phyloP scores from a whole-genome alignment of 2,329 filamentous ascomycete genomes.

The Juglanconis juglandina region DNA sequence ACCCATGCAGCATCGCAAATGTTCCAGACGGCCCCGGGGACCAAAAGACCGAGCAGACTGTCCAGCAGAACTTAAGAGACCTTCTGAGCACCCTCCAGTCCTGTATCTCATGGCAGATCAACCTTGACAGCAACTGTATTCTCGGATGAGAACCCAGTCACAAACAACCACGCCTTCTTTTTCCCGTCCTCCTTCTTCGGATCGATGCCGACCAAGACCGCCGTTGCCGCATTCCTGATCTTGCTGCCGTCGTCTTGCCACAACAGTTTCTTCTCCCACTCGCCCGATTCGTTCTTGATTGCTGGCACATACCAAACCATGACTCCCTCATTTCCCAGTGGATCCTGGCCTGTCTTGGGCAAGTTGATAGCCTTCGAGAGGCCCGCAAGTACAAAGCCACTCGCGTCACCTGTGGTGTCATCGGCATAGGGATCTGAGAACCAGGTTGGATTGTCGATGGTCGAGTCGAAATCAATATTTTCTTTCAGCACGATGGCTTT shows the following conservation, averaged over 20 bases:
- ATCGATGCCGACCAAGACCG: slow-evolving; percentile 51
- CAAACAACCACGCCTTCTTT: slow-evolving; percentile 54
- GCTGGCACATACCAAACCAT: slow-evolving; percentile 42
- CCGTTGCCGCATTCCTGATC: slow-evolving; percentile 47
- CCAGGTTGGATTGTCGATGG: slow-evolving; percentile 57
- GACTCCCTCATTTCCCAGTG: slow-evolving; percentile 36
- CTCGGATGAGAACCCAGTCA: slow-evolving; percentile 51
- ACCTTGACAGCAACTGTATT: slow-evolving; percentile 50
- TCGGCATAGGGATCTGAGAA: slow-evolving; percentile 51
- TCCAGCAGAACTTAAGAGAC: too few relatives aligned
- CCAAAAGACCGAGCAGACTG: too few relatives aligned
- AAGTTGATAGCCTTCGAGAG: slow-evolving; percentile 40
- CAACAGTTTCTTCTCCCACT: slow-evolving; percentile 45
- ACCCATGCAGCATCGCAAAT: too few relatives aligned
- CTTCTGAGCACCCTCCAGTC: background rate
- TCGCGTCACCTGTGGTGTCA: slow-evolving; percentile 39
- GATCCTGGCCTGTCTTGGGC: slow-evolving; percentile 25
- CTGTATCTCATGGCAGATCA: slow-evolving; percentile 33
- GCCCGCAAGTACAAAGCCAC: slow-evolving; percentile 52
- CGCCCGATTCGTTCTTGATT: slow-evolving; percentile 7
- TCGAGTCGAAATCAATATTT: slow-evolving; percentile 39
- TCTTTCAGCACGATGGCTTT: slow-evolving; percentile 39
- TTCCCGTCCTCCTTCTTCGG: slow-evolving; percentile 39
- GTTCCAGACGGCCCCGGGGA: too few relatives aligned
- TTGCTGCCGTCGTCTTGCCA: slow-evolving; percentile 56